Evolutionary conservation across 129 eudicot species (phyloP).

Genomic region (carrot (Daucus carota)): DH1_v3.0 NC_030385.2:37656001-37656500

Average conservation of each 20-base stretch:
- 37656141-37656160: too few species aligned
- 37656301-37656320: background rate
- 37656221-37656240: background rate
- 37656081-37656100: too few species aligned
- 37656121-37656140: too few species aligned
- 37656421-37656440: too few species aligned
- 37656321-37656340: too few species aligned
- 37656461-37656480: background rate
- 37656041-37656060: too few species aligned
- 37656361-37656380: background rate
- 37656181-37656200: background rate
- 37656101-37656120: too few species aligned
- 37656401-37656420: background rate
- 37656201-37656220: background rate
- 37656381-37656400: background rate
- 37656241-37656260: background rate
- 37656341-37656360: too few species aligned
- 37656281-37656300: background rate
- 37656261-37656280: background rate
- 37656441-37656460: background rate
- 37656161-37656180: background rate
- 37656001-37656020: too few species aligned
- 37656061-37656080: too few species aligned
- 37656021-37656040: too few species aligned
- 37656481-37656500: background rate